These are phyloP conservation scores for Clitopilus hobsonii DNA, from an alignment of 768 basidiomycete genomes.

Conservation along the genomic window DNA sequence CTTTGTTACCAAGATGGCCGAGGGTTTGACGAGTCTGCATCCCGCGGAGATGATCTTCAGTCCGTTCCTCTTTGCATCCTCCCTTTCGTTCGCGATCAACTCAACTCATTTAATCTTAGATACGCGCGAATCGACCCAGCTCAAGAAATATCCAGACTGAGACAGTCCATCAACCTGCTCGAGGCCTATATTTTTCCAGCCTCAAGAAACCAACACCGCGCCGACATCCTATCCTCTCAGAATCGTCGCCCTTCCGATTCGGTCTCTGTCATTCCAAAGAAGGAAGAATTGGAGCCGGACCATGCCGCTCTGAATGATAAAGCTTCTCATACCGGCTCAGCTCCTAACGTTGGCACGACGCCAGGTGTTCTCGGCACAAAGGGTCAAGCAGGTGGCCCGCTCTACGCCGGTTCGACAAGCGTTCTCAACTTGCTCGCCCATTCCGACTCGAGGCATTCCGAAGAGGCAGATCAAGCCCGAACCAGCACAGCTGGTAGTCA, in stretches of 20 bases:
- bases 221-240: conserved; percentile 10
- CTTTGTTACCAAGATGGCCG: conserved; percentile 76
- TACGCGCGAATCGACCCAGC: conserved; percentile 55
- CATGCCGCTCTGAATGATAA: conserved; percentile 41
- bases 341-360: conserved; percentile 21
- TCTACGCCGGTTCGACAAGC: conserved; percentile 79
- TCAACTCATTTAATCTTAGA: conserved; percentile 18
- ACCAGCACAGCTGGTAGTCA: too few relatives aligned
- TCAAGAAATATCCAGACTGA: conserved; percentile 61
- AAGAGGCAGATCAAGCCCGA: conserved; percentile 50
- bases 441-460: conserved; percentile 42
- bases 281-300: conserved; percentile 47
- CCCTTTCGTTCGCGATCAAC: conserved; percentile 11
- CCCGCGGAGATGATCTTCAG: conserved; percentile 62
- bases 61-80: conserved; percentile 19
- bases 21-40: conserved; percentile 53
- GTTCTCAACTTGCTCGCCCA: conserved; percentile 23
- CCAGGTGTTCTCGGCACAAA: conserved; percentile 69
- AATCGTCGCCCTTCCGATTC: conserved; percentile 33
- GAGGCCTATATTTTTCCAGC: conserved; percentile 54
- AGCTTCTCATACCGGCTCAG: conserved; percentile 10
- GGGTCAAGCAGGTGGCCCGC: conserved; percentile 46
- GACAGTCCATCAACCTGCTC: conserved; percentile 63
- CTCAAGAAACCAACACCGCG: conserved; percentile 25
- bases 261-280: conserved; percentile 40